These are phyloP conservation scores for Torulaspora pretoriensis DNA, from an alignment of 1,139 yeast genomes.

Conservation along the genomic window DNA sequence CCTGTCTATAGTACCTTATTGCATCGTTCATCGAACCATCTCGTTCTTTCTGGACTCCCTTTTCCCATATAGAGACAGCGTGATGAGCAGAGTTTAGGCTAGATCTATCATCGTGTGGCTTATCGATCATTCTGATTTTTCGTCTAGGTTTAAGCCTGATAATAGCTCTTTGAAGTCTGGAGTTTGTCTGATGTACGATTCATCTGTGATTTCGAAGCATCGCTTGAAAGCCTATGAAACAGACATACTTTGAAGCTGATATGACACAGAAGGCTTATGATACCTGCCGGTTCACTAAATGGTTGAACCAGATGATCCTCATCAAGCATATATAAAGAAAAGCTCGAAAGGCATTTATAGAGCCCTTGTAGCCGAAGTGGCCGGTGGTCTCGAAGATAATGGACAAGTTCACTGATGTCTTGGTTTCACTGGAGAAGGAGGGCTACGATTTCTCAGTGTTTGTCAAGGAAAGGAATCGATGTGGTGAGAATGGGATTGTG, in stretches of 20 bases:
- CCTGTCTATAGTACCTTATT: conserved; percentile 63
- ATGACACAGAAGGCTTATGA: not conserved
- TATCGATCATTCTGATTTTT: conserved; percentile 17
- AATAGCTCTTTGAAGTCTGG: not conserved
- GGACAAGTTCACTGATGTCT: conserved; percentile 12
- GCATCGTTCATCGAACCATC: conserved; percentile 81
- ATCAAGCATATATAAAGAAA: not conserved
- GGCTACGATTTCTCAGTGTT: conserved; percentile 16
- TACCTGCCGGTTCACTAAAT: not conserved
- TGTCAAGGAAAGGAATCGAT: conserved; percentile 6
- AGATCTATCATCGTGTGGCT: conserved; percentile 19
- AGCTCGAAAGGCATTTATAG: too few species aligned
- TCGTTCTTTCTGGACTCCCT: conserved; percentile 67
- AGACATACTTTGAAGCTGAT: conserved; percentile 1
- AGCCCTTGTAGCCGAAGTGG: not conserved
- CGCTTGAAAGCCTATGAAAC: conserved; percentile 9
- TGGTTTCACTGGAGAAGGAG: conserved; percentile 9
- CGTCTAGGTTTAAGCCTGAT: not conserved
- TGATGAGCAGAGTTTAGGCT: conserved; percentile 12
- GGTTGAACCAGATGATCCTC: not conserved
- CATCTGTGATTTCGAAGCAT: conserved; percentile 5
- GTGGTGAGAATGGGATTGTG: not conserved
- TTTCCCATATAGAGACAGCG: conserved; percentile 64
- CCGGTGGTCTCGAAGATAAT: not conserved
- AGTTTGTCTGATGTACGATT: conserved; percentile 9